phyloP scores from a whole-genome alignment of 176 grass and related monocot genomes.

The Phoenix dactylifera region DNA sequence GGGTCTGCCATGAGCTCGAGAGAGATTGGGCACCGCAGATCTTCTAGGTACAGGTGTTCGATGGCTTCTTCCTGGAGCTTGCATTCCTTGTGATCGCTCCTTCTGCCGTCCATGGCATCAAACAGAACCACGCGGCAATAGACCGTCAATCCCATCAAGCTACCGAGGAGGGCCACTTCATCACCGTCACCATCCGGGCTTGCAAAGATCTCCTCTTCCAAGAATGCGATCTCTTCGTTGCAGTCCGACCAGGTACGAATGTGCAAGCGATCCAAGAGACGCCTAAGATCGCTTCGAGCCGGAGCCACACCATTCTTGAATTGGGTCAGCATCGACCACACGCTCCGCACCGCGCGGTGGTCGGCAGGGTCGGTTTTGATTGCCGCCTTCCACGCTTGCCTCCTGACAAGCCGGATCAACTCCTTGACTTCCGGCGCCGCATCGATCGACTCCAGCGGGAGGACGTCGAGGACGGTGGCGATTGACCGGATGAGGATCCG shows the following conservation, averaged over 20 bases:
- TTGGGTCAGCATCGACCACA: conserved; percentile 48
- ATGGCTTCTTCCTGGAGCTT: no score
- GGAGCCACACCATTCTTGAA: conserved; percentile 57
- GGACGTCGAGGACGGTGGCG: conserved; percentile 52
- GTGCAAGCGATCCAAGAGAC: conserved; percentile 41
- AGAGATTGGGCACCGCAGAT: conserved; percentile 76
- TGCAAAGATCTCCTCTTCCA: conserved; percentile 37
- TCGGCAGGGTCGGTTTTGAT: conserved; percentile 32
- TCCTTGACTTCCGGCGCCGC: conserved; percentile 42
- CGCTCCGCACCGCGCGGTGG: conserved; percentile 23
- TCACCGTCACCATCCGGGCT: conserved; percentile 16
- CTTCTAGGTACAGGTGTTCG: conserved; percentile 42
- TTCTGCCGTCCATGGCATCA: conserved; percentile 27
- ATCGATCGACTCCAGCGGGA: conserved; percentile 16
- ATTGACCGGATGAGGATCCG: conserved; percentile 39
- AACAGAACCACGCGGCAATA: conserved; percentile 83
- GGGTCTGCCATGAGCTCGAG: conserved; percentile 84
- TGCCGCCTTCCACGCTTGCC: conserved; percentile 40
- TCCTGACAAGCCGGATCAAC: conserved; percentile 35
- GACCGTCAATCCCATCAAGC: conserved; percentile 51
- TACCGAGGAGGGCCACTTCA: conserved; percentile 26
- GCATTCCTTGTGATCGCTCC: not conserved
- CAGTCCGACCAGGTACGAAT: conserved; percentile 63
- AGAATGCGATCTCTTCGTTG: conserved; percentile 45
- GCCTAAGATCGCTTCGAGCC: conserved; percentile 27